Base-by-base conservation (phyloP, 1,284 basidiomycete species). In the Heterobasidion annosum region DNA sequence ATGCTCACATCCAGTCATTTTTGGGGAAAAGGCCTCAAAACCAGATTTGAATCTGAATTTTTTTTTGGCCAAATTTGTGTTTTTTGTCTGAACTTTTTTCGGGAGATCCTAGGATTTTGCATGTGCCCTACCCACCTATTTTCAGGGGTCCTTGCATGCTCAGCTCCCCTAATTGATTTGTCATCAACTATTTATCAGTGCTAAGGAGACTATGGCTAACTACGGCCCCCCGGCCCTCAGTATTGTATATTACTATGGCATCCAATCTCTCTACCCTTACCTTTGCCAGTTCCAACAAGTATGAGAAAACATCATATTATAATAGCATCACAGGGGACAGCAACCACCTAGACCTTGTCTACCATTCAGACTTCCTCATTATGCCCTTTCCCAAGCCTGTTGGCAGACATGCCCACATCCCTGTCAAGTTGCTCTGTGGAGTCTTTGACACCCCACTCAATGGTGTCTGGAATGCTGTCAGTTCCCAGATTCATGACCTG, bases 381-480 rank as follows among this genome's bases (percentile, higher is more conserved):
- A 68, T 49, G 0, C 69, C 67, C 15, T 74, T 69, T 64, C 64
- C 63, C 60, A 60, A 61, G 57, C 71, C 71, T 59, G 15, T 4
- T 8, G 70, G 64, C 67, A 67, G 67, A 66, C 51, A 51, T 54
- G 18, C 59, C 43, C 51, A 65, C 55, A 7, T 68, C 62, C 68
- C 68, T 15, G 48, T 63, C 65, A 76, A 76, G 63, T 67, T 70
- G 0, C 15, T 66, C 54, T 59, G 52, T 35, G 74, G 73, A 51
- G 71, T 74, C 62, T 74, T 66, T 50, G 56, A 63, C 50, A 73
- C 72, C n/a, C 59, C 67, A 19, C 71, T 76, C 37, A 73, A 73
- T 56, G 8, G 1, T 1, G 68, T 72, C 65, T 76, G 75, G 74
- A 54, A 63, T 55, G 61, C 58, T 62, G 70, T 76, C 59, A 67